Evolutionary conservation across 345 rosid genomes (phyloP), one percentile per base, ranked within the genome.

Genomic region (Noccaea caerulescens): DNA sequence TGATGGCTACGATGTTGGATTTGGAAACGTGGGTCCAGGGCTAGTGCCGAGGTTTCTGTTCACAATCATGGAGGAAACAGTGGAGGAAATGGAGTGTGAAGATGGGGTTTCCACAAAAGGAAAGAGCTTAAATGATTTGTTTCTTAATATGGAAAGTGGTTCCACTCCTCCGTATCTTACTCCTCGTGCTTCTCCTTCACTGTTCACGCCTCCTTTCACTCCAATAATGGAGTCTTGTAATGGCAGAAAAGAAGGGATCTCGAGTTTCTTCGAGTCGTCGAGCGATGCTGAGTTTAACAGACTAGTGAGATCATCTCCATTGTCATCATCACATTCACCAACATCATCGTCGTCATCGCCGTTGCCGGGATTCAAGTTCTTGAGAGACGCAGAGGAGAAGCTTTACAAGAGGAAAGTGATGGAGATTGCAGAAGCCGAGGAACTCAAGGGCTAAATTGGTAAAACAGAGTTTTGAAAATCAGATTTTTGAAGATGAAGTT

Each of bases 321-420:
- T 92, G 37, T 93, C 96, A 60, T 93, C 97, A 57, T 60, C 69
- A 43, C 85, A 92, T 38, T 92, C 96, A 23, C 89, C 96, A 39
- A 85, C 96, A 37, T 93, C 92, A 12, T 91, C 96, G 1, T 38
- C 76, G 23, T 49, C 77, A 5, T 93, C 98, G 8, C 96, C 97
- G 6, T 88, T 95, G 36, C 86, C 97, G 50, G 91, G 82, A 82
- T 89, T 94, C 78, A 91, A 87, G 93, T 91, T 94, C 84, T 66
- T 94, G 56, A 88, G 87, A 65, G 96, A 89, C 72, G 99, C 99
- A 43, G 99, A 94, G 79, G 97, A 94, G 81, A 94, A 94, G 75
- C 84, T 89, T 37, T 46, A 73, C 14, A 85, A 68, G 73, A 85
- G 57, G 63, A 80, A 43, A 45, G 36, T 47, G 44, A 59, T 77